Base-by-base conservation (phyloP, 1,284 basidiomycete species). In the Limonomyces culmigenus region DNA sequence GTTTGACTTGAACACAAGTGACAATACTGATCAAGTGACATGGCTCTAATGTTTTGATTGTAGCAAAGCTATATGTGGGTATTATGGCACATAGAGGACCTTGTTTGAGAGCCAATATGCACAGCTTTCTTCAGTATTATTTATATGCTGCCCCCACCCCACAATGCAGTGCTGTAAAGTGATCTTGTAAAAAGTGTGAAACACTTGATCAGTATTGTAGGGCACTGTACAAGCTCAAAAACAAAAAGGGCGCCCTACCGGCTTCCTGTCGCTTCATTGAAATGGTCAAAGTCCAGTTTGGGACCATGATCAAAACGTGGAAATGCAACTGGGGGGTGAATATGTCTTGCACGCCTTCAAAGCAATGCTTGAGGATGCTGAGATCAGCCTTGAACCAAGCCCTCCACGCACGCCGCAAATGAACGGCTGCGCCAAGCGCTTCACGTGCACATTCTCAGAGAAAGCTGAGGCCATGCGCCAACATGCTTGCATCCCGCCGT, bases 371-470 rank as follows among this genome's bases (percentile, higher is more conserved):
- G 14, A 16, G 14, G 10, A 37, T 14, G 19, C 38, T 5, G 47
- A 46, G 5, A 46, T 45, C 11, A 39, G 34, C 5, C n/a, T 43
- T 19, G 43, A 52, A 35, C 35, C 43, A 1, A 58, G 52, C 3
- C 53, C 55, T 8, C 54, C 54, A 1, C 51, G 62, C 42, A 56
- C 59, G 19, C 49, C 56, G 1, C 43, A 47, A 11, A 54, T 60
- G 32, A 61, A 60, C 36, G 57, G 60, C 16, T 49, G 56, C 29
- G 55, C 58, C 0, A 59, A 64, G 42, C 44, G 54, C 6, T 42
- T 52, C n/a, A 61, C 59, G 38, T 43, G 33, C 3, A 46, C 42
- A 6, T 15, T 47, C 2, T 17, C 39, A 2, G 38, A 42, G 5
- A 50, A 47, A 23, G 43, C 46, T 2, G 30, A 47, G 14, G 35